These are phyloP conservation scores for Eutypa lata DNA, from an alignment of 2,329 filamentous ascomycete species.

Conservation along the genomic window DNA sequence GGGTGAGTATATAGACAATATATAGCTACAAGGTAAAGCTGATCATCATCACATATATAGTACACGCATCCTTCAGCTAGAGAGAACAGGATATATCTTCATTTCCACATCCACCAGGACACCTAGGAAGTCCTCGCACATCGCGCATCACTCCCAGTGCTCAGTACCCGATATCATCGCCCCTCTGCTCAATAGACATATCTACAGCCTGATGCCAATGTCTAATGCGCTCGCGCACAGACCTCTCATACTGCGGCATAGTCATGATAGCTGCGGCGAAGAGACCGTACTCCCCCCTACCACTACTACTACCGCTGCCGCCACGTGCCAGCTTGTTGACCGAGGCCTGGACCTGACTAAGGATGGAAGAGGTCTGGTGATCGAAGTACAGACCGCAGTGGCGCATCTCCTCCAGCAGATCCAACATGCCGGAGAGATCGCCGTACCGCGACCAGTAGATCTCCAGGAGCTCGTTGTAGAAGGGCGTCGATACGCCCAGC, in stretches of 20 bases:
- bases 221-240: slow-evolving; percentile 24
- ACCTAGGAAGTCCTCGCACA: background rate
- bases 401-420: slow-evolving; percentile 64
- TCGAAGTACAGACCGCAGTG: slow-evolving; percentile 59
- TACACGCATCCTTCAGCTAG: too few species aligned
- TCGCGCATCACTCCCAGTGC: background rate
- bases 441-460: slow-evolving; percentile 60
- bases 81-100: background rate
- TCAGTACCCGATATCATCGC: slow-evolving; percentile 16
- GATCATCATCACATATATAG: too few species aligned
- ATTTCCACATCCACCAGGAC: background rate
- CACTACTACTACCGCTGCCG: too few species aligned
- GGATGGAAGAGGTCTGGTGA: slow-evolving; percentile 37
- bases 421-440: slow-evolving; percentile 53
- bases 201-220: slow-evolving; percentile 28
- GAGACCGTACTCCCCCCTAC: slow-evolving; percentile 15
- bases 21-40: too few species aligned
- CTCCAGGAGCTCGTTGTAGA: slow-evolving; percentile 66
- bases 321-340: slow-evolving; percentile 10
- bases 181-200: slow-evolving; percentile 21
- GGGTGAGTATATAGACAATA: too few species aligned
- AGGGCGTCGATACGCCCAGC: slow-evolving; percentile 64
- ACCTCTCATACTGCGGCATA: slow-evolving; percentile 35
- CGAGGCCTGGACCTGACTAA: slow-evolving; percentile 29
- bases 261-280: slow-evolving; percentile 30